phyloP scores from a whole-genome alignment of 2,329 filamentous ascomycete species.

The Pseudogymnoascus sp. region DNA sequence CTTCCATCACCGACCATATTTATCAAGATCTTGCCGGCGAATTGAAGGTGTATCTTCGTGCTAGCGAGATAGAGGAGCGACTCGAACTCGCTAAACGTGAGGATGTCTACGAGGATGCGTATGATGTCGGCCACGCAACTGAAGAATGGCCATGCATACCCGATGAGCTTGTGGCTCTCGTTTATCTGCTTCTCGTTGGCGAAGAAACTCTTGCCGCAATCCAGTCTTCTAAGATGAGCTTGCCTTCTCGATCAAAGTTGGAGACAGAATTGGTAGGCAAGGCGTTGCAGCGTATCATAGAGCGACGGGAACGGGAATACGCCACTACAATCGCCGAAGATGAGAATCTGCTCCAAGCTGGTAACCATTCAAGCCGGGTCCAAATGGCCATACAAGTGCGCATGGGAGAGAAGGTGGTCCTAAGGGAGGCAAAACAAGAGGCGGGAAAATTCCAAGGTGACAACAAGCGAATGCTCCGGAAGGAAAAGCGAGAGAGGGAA shows the following conservation, averaged over 20 bases:
- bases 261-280: slow-evolving; percentile 31
- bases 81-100: slow-evolving; percentile 44
- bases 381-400: slow-evolving; percentile 52
- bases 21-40: slow-evolving; percentile 15
- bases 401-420: slow-evolving; percentile 53
- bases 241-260: slow-evolving; percentile 33
- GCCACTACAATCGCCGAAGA: slow-evolving; percentile 45
- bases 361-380: slow-evolving; percentile 25
- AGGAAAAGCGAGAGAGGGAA: slow-evolving; percentile 4
- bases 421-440: slow-evolving; percentile 38
- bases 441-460: slow-evolving; percentile 23
- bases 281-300: slow-evolving; percentile 32
- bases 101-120: slow-evolving; percentile 51
- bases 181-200: slow-evolving; percentile 36
- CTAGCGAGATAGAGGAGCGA: slow-evolving; percentile 22
- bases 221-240: slow-evolving; percentile 27
- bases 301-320: slow-evolving; percentile 39
- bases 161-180: slow-evolving; percentile 29
- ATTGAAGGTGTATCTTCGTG: slow-evolving; percentile 19
- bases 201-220: slow-evolving; percentile 29
- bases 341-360: slow-evolving; percentile 28
- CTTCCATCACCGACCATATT: slow-evolving; percentile 31
- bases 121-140: slow-evolving; percentile 37
- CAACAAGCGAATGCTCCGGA: slow-evolving; percentile 28
- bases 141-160: slow-evolving; percentile 23